Evolutionary conservation across 768 basidiomycete species (phyloP), one percentile per base, ranked within the genome.

Genomic region (Termitomyces sp.): DNA sequence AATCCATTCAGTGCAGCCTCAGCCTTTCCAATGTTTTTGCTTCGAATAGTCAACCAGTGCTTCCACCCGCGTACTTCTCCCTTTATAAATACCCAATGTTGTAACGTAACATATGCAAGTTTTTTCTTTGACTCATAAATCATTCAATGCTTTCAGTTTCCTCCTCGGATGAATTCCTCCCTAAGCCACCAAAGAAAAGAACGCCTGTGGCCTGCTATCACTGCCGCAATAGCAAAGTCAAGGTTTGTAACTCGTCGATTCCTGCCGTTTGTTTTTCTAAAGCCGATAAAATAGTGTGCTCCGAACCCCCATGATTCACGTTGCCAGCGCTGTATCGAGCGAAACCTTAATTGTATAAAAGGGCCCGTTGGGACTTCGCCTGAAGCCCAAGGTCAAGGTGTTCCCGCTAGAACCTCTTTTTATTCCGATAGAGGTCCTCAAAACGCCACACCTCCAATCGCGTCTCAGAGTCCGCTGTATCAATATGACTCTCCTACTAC

Each of bases 181-280:
- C 42, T 45, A 43, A 43, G 32, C n/a, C n/a, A 45, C 5, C 2
- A 5, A 43, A n/a, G 10, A 61, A 67, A 67, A 50, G 84, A 57
- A 79, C 79, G 1, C 72, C 77, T 9, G 80, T 85, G 64, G 86
- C 86, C 2, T 87, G 86, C 70, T 75, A 70, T 0, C 72, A 74
- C 59, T 87, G 86, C 68, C 80, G 86, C 7, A 68, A 70, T 37
- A 78, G 81, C 17, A 86, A 87, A 70, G 77, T 86, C 61, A 85
- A 81, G 76, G 85, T 83, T 64, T 42, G 65, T 68, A 11, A 15
- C 31, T 46, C 43, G 29, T 38, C 55, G 20, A 14, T 40, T 42
- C 36, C 32, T 10, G 5, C 4, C 14, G 32, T 7, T 47, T 60
- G 36, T 37, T 42, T 56, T 45, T 15, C n/a, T 49, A 4, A 60